Evolutionary conservation across 2,329 filamentous ascomycete genomes (phyloP).

Genomic region (Phialophora expanda): DNA sequence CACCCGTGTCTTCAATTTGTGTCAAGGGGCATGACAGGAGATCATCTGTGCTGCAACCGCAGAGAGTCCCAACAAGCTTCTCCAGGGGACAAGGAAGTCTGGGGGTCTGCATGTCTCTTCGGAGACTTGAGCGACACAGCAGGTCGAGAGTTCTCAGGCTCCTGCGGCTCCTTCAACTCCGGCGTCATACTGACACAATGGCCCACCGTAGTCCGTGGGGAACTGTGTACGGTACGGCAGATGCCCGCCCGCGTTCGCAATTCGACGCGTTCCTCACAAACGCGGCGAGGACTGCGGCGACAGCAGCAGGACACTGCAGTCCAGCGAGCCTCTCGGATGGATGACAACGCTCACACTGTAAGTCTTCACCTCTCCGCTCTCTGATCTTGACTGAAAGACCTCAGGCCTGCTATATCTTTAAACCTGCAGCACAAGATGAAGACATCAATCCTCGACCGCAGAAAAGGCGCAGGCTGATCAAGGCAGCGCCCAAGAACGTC

Average conservation of each 20-base stretch:
- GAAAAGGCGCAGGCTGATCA: conserved; percentile 62
- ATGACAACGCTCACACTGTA: conserved; percentile 31
- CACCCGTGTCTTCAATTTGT: conserved; percentile 8
- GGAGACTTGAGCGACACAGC: not conserved
- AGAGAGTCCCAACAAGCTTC: not conserved
- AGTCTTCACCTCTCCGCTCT: not conserved
- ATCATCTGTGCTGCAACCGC: not conserved
- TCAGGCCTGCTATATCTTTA: conserved; percentile 39
- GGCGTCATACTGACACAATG: not conserved
- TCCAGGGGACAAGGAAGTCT: not conserved
- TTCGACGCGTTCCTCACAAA: conserved; percentile 1
- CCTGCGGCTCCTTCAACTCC: not conserved
- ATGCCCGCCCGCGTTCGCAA: not conserved
- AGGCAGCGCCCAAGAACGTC: conserved; percentile 41
- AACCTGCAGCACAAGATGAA: conserved; percentile 29
- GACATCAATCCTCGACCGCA: conserved; percentile 51
- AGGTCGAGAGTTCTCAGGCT: not conserved
- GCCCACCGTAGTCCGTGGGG: not conserved
- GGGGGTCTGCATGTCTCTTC: not conserved
- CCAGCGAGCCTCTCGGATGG: conserved; percentile 7
- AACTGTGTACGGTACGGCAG: not conserved
- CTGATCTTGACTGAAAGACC: not conserved
- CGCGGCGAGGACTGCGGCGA: not conserved
- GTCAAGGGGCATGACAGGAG: conserved; percentile 9
- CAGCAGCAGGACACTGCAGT: not conserved